phyloP scores from a whole-genome alignment of 768 basidiomycete species.

The Calvatia gigantea region DNA sequence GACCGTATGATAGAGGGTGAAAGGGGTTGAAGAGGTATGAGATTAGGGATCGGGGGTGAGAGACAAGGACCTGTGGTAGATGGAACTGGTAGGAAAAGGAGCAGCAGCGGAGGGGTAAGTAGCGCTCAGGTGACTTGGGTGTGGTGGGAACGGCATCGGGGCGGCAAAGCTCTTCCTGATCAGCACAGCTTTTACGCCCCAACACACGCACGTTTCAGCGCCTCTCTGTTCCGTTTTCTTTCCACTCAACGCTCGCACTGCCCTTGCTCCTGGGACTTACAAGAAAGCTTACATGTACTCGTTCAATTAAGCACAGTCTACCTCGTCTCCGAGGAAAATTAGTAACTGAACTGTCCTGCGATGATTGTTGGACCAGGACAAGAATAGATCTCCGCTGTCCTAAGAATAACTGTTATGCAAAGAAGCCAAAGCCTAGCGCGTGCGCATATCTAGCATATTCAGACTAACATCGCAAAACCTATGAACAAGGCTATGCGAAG shows the following conservation, averaged over 20 bases:
- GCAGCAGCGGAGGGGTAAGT: conserved; percentile 8
- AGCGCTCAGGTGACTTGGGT: neutral
- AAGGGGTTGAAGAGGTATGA: neutral
- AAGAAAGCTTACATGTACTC: too few relatives aligned
- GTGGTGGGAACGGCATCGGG: neutral
- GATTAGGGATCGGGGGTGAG: neutral
- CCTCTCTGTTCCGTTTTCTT: neutral
- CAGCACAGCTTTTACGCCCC: neutral
- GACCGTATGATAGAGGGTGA: neutral
- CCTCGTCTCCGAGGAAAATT: too few relatives aligned
- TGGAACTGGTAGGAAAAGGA: neutral
- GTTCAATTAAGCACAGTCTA: too few relatives aligned
- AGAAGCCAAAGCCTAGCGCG: neutral
- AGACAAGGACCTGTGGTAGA: neutral
- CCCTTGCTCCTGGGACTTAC: too few relatives aligned
- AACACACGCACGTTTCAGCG: neutral
- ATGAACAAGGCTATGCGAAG: too few relatives aligned
- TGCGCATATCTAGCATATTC: too few relatives aligned
- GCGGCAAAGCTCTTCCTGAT: neutral
- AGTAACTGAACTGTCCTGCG: too few relatives aligned
- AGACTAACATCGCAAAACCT: neutral
- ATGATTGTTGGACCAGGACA: neutral
- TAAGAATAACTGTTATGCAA: neutral
- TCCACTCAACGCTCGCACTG: too few relatives aligned
- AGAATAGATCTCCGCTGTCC: neutral